Base-by-base conservation (phyloP, 805 yeast species). In the Lipomyces spencermartinsiae region DNA sequence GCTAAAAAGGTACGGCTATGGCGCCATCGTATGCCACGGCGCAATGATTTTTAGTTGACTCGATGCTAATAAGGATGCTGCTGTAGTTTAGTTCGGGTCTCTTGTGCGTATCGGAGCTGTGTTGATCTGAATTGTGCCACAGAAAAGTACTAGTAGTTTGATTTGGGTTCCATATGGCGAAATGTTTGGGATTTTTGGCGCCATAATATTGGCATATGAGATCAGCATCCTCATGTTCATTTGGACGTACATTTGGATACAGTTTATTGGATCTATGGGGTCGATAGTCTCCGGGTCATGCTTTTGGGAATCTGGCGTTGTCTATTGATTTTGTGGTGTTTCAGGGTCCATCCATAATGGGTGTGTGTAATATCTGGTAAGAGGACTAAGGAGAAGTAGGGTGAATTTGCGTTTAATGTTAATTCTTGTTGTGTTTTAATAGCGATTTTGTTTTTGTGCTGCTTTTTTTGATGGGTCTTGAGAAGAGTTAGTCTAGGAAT, bases 101-200 rank as follows among this genome's bases (percentile, higher is more conserved):
- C n/a, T n/a, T 43, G 49, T 37, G 49, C 16, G 22, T 43, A 43
- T 37, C 14, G 43, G 10, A 10, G 43, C 6, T 4, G 10, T 10
- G 43, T 43, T 43, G 22, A 43, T 43, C 49, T 43, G 49, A 16
- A 9, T n/a, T 43, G 5, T n/a, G 49, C n/a, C 22, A 43, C 49
- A 43, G 49, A 43, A 43, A 43, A 43, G 49, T 43, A 16, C 49
- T 19, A 43, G 49, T 43, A 10, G 49, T 43, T 43, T 43, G 49
- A n/a, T 43, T 43, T 16, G 49, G 22, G 7, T 43, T 16, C n/a
- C 9, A 43, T 43, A 5, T 43, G 49, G 49, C 49, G 49, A 43
- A 43, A 43, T 14, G 25, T 16, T 43, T 16, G 49, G 49, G 49
- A 43, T 7, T n/a, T 14, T n/a, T 14, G 49, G 22, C 49, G 49